phyloP scores from a whole-genome alignment of 495 filamentous ascomycete genomes.

The Neurospora terricola region DNA sequence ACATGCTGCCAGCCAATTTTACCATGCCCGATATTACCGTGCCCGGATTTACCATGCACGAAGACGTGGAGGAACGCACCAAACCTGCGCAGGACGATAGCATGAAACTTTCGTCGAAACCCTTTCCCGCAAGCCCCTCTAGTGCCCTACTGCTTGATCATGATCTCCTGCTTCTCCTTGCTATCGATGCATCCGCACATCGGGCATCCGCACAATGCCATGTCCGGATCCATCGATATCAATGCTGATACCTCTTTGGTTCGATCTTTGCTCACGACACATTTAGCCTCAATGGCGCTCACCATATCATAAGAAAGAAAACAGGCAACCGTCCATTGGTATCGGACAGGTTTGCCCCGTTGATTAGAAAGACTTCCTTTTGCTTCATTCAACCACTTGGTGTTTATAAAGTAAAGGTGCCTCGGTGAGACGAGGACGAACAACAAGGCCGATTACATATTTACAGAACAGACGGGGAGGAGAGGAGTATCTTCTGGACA shows the following conservation, averaged over 20 bases:
- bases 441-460: not conserved
- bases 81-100: not conserved
- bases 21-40: not conserved
- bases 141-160: not conserved
- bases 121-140: not conserved
- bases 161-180: not conserved
- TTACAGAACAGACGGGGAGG: conserved; percentile 1
- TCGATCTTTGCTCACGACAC: not conserved
- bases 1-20: not conserved
- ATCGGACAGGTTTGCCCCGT: not conserved
- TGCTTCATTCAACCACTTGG: not conserved
- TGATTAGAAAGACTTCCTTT: not conserved
- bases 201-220: not conserved
- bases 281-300: not conserved
- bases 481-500: conserved; percentile 4
- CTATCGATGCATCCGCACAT: not conserved
- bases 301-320: not conserved
- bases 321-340: not conserved
- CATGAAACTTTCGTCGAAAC: not conserved
- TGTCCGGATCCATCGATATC: not conserved
- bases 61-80: not conserved
- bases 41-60: not conserved
- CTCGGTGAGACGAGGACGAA: not conserved
- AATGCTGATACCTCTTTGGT: not conserved
- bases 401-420: not conserved